Evolutionary conservation across 2,329 filamentous ascomycete species (phyloP).

Genomic region (Fusarium sororula): DNA sequence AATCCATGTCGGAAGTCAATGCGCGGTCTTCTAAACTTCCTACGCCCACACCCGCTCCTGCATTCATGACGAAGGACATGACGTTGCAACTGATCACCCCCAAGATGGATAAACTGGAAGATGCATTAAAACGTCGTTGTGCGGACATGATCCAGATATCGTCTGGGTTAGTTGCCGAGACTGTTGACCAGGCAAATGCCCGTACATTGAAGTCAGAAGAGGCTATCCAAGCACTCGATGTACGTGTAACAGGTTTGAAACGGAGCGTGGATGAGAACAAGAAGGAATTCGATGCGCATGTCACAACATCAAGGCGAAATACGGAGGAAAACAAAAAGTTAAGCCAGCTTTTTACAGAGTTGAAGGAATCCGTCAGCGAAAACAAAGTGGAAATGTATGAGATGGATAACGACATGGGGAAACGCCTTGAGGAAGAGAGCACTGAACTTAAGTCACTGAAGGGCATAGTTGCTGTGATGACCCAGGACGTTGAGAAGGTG

Average conservation of each 20-base stretch:
- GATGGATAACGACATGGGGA: background rate
- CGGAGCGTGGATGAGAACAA: background rate
- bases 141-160: background rate
- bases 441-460: background rate
- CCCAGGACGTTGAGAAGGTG: background rate
- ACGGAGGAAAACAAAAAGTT: background rate
- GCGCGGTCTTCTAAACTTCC: background rate
- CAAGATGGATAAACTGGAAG: slow-evolving; percentile 12
- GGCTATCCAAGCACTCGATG: slow-evolving; percentile 6
- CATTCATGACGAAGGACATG: slow-evolving; percentile 10
- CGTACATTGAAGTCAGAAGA: slow-evolving; percentile 13
- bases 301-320: background rate
- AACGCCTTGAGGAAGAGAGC: slow-evolving; percentile 4
- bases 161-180: slow-evolving; percentile 24
- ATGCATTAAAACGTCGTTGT: slow-evolving; percentile 3
- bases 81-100: slow-evolving; percentile 10
- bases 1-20: background rate
- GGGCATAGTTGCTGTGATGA: background rate
- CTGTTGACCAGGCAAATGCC: slow-evolving; percentile 35
- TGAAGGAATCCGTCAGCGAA: background rate
- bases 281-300: background rate
- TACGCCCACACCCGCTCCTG: background rate
- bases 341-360: background rate
- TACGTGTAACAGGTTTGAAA: background rate
- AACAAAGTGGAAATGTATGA: background rate